phyloP scores from a whole-genome alignment of 345 rosid species.

The Murraya koenigii region DNA sequence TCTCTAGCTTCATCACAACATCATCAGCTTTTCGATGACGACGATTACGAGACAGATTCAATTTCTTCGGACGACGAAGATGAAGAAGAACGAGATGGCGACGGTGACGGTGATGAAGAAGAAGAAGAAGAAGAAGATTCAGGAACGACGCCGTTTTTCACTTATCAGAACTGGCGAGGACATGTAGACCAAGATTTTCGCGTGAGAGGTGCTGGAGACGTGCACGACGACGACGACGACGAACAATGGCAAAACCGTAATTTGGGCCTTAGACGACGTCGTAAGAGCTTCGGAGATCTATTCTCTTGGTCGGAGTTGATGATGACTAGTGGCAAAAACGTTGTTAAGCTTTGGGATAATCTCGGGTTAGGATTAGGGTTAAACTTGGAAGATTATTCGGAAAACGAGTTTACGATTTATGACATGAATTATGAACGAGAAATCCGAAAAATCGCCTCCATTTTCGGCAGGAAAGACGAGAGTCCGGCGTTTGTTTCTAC shows the following conservation, averaged over 20 bases:
- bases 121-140: constrained; percentile 6
- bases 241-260: constrained; percentile 20
- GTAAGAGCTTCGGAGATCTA: constrained; percentile 47
- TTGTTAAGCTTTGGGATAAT: constrained; percentile 65
- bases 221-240: constrained; percentile 1
- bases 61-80: constrained; percentile 31
- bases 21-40: constrained; percentile 11
- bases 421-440: constrained; percentile 10
- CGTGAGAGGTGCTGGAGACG: constrained; percentile 39
- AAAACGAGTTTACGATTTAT: constrained; percentile 5
- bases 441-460: constrained; percentile 12
- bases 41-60: constrained; percentile 34
- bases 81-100: constrained; percentile 29
- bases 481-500: constrained; percentile 15
- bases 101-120: constrained; percentile 21
- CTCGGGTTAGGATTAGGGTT: constrained; percentile 38
- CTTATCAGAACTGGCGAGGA: constrained; percentile 20
- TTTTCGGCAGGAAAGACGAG: constrained; percentile 16
- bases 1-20: constrained; percentile 21
- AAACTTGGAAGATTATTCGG: constrained; percentile 14
- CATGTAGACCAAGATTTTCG: constrained; percentile 35
- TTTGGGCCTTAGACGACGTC: constrained; percentile 29
- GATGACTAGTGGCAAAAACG: constrained; percentile 41
- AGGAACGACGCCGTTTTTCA: neutral
- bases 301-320: constrained; percentile 41